Evolutionary conservation across 495 filamentous ascomycete genomes (phyloP).

Genomic region (Filosporella fistucella): DNA sequence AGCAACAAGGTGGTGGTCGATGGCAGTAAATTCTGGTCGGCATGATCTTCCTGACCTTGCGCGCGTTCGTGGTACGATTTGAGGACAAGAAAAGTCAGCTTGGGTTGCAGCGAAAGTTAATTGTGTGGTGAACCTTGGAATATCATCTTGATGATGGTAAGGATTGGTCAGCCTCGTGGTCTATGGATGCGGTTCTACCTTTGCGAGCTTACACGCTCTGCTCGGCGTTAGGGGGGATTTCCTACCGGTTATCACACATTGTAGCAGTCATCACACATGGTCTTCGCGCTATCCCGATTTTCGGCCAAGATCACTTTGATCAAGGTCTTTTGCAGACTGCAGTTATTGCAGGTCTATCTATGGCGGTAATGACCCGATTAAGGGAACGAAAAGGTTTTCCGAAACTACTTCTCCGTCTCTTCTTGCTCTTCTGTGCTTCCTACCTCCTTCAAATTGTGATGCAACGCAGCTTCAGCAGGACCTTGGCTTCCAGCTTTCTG

Average conservation of each 20-base stretch:
- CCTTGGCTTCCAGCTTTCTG: conserved; percentile 14
- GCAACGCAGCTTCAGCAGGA: conserved; percentile 10
- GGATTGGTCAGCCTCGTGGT: conserved; percentile 24
- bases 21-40: conserved; percentile 20
- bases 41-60: conserved; percentile 21
- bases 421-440: conserved; percentile 55
- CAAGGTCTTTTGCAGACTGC: conserved; percentile 21
- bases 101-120: conserved; percentile 27
- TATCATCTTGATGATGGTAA: conserved; percentile 19
- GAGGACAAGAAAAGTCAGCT: conserved; percentile 27
- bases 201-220: conserved; percentile 21
- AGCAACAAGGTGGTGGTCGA: conserved; percentile 23
- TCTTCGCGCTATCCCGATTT: conserved; percentile 2
- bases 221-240: conserved; percentile 23
- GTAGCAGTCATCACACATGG: conserved; percentile 11
- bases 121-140: conserved; percentile 23
- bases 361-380: conserved; percentile 16
- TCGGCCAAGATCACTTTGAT: conserved; percentile 25
- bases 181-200: conserved; percentile 26
- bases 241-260: conserved; percentile 19
- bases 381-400: conserved; percentile 23
- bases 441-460: conserved; percentile 38
- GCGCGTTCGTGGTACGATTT: conserved; percentile 20
- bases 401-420: conserved; percentile 46
- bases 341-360: conserved; percentile 23